Percentiles rank a stretch among this genome's conserved stretches.
Conservation (phyloP, 148 eudicot species). For the Rhododendron ovatum region DNA sequence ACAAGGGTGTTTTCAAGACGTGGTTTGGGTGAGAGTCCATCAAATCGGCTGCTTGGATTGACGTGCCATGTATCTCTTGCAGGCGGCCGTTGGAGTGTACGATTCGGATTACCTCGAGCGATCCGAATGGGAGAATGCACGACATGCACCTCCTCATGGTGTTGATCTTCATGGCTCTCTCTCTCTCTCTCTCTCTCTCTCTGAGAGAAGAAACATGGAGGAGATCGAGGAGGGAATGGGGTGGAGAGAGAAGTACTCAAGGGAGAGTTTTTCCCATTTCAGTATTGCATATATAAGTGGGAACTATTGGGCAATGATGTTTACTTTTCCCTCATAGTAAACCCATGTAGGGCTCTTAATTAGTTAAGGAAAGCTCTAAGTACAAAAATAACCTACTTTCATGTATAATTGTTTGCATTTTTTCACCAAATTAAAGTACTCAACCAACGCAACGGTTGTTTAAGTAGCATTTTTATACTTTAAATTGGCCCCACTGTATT, state of each 20-base stretch:
- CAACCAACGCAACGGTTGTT: too few species aligned
- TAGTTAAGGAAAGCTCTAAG: too few species aligned
- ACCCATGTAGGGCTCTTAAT: too few species aligned
- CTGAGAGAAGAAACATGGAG: too few species aligned
- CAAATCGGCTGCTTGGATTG: constrained; percentile 48
- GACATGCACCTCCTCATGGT: constrained; percentile 72
- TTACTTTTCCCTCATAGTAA: too few species aligned
- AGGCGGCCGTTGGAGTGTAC: constrained; percentile 74
- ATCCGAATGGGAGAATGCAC: constrained; percentile 84
- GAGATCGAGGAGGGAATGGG: background rate
- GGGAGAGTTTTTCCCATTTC: background rate
- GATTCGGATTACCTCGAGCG: constrained; percentile 76
- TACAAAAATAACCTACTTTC: too few species aligned
- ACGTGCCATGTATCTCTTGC: constrained; percentile 54
- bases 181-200: background rate
- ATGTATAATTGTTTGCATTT: too few species aligned
- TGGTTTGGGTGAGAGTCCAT: constrained; percentile 64
- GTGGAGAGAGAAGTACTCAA: background rate
- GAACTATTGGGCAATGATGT: background rate
- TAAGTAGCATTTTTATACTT: too few species aligned
- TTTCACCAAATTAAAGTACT: too few species aligned
- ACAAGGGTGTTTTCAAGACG: constrained; percentile 54
- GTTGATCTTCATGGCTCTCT: constrained; percentile 37
- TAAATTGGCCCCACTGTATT: too few species aligned
- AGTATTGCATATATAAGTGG: background rate